Percentiles rank a stretch among this genome's conserved stretches.
Conservation (phyloP, 164 flowering plant genomes). For the Stephania yunnanensis region DNA sequence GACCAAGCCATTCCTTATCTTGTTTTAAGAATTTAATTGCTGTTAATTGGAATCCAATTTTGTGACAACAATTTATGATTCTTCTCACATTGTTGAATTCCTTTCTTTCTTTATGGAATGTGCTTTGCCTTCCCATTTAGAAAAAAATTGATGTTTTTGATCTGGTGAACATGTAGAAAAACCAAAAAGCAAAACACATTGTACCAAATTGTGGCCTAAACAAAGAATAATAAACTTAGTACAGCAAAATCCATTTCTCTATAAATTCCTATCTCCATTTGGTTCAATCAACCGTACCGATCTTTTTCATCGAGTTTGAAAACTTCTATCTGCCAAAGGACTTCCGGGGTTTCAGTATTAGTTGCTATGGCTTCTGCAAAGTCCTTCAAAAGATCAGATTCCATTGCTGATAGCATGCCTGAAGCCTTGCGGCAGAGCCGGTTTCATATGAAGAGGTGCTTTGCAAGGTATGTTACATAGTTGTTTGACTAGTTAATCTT, state of each 20-base stretch:
- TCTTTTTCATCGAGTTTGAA: neutral
- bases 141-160: slow-evolving; percentile 2
- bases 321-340: neutral
- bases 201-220: neutral
- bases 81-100: slow-evolving; percentile 11
- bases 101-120: slow-evolving; percentile 36
- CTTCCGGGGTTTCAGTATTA: neutral
- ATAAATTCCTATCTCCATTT: slow-evolving; percentile 11
- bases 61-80: slow-evolving; percentile 6
- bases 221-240: neutral
- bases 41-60: neutral
- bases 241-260: slow-evolving; percentile 2
- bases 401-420: slow-evolving; percentile 74
- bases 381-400: slow-evolving; percentile 47
- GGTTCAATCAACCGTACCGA: neutral
- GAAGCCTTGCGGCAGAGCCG: slow-evolving; percentile 70
- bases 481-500: neutral
- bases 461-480: slow-evolving; percentile 37
- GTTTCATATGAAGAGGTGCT: slow-evolving; percentile 73
- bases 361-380: slow-evolving; percentile 35
- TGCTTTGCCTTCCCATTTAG: slow-evolving; percentile 20
- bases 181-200: neutral
- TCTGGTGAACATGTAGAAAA: neutral
- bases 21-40: neutral
- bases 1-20: neutral